Evolutionary conservation across 2,329 filamentous ascomycete genomes (phyloP), one percentile per base, ranked within the genome.

Genomic region (Apiospora phragmitis): DNA sequence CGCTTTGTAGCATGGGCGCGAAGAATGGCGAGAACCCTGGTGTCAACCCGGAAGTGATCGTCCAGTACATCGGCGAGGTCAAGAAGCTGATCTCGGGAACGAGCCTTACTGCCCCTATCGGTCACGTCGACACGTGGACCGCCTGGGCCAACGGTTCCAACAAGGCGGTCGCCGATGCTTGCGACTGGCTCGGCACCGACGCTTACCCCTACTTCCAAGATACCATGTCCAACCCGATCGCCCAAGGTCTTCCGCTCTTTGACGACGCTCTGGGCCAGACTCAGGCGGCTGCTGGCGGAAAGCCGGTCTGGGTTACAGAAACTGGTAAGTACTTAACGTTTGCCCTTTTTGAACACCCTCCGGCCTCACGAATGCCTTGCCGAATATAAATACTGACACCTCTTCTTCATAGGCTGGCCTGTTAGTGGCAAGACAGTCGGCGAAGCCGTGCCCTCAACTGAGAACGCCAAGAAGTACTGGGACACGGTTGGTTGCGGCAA

Each of bases 91-190:
- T 97, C 77, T 78, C 87, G 38, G 88, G 88, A 71, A 94, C 93
- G 18, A 78, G 83, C 67, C 83, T 93, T 32, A 83, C 86, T 47
- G 82, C 82, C 65, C 85, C 89, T 24, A 85, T 97, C 72, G 94
- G 94, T 68, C 94, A 97, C 82, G 94, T 97, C 79, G 94, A 97
- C 79, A 97, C 94, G 68, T 97, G 94, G 94, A 94, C 91, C 45
- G 89, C 89, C 68, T 95, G 90, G 86, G 89, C 90, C 79, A 94
- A 97, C 81, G 81, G 83, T 68, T 89, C 91, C 77, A 97, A 95
- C 87, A 81, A 83, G 67, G 89, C 86, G 55, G 90, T 97, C 71
- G 90, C 94, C 71, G 85, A 90, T 12, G 89, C 88, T 51, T 83
- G 87, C 73, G 94, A 97, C 85, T 97, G 90, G 87, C 81, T 97